A percentile compares a stretch with the other conserved stretches of the same genome.
Conservation (phyloP, 164 flowering plant genomes). For the Cinnamomum micranthum region DNA sequence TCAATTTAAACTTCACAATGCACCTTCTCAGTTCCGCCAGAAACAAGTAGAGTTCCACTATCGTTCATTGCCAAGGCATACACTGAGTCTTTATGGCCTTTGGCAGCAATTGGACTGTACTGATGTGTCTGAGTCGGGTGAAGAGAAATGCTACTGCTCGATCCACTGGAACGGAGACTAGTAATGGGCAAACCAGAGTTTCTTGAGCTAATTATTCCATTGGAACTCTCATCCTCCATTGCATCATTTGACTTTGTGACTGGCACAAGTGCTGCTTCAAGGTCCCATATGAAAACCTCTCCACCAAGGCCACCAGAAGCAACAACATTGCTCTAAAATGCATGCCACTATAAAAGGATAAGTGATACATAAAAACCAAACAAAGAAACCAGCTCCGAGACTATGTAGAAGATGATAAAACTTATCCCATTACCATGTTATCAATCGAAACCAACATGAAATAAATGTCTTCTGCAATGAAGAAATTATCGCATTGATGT, state of each 20-base stretch:
- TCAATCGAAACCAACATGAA: conserved; percentile 5
- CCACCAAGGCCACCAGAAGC: conserved; percentile 99
- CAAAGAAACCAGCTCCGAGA: neutral
- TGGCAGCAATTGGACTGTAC: conserved; percentile 70
- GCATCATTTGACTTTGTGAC: conserved; percentile 59
- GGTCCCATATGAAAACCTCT: conserved; percentile 95
- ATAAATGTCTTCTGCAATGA: neutral
- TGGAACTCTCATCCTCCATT: conserved; percentile 62
- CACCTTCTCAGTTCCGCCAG: conserved; percentile 99
- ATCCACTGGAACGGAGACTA: conserved; percentile 63
- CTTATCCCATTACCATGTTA: neutral
- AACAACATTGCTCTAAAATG: conserved; percentile 86
- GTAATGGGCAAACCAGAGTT: conserved; percentile 47
- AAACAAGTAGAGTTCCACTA: conserved; percentile 82
- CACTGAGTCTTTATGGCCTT: conserved; percentile 98
- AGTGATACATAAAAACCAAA: conserved; percentile 32
- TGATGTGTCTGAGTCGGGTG: conserved; percentile 70
- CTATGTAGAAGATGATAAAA: neutral
- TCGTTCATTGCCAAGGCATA: conserved; percentile 97
- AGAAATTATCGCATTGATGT: conserved; percentile 12
- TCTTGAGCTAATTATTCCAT: conserved; percentile 55
- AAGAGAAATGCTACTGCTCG: conserved; percentile 69
- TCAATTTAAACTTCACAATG: conserved; percentile 11
- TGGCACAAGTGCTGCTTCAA: conserved; percentile 83
- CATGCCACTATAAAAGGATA: conserved; percentile 65